Evolutionary conservation across 768 basidiomycete species (phyloP).

Genomic region (Lyophyllum semitale): DNA sequence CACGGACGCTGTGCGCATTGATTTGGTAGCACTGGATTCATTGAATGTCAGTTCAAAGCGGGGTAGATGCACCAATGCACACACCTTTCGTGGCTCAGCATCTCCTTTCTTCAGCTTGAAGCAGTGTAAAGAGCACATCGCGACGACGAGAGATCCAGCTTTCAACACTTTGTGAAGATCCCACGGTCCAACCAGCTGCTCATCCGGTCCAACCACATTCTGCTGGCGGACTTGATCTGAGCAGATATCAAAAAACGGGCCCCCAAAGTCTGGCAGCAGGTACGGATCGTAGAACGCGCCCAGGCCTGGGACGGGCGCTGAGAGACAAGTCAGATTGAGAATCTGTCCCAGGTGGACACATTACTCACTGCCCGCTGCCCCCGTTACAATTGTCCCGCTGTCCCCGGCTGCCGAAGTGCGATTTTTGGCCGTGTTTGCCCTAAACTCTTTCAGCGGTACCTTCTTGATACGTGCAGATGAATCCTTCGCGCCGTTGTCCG

Average conservation of each 20-base stretch:
- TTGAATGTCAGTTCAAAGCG: too few species aligned
- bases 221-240: not conserved
- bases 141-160: not conserved
- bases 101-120: not conserved
- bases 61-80: not conserved
- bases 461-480: not conserved
- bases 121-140: not conserved
- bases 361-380: too few species aligned
- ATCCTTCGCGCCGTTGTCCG: not conserved
- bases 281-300: conserved; percentile 26
- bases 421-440: not conserved
- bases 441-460: not conserved
- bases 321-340: too few species aligned
- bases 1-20: not conserved
- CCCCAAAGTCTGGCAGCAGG: conserved; percentile 14
- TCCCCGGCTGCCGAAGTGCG: too few species aligned
- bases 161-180: not conserved
- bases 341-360: too few species aligned
- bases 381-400: not conserved
- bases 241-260: conserved; percentile 54
- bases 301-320: not conserved
- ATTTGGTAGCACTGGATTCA: not conserved
- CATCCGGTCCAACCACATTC: not conserved
- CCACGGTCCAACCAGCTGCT: not conserved
- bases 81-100: not conserved